Base-by-base conservation (phyloP, 2,329 filamentous ascomycete genomes). In the Aspergillus sp. region DNA sequence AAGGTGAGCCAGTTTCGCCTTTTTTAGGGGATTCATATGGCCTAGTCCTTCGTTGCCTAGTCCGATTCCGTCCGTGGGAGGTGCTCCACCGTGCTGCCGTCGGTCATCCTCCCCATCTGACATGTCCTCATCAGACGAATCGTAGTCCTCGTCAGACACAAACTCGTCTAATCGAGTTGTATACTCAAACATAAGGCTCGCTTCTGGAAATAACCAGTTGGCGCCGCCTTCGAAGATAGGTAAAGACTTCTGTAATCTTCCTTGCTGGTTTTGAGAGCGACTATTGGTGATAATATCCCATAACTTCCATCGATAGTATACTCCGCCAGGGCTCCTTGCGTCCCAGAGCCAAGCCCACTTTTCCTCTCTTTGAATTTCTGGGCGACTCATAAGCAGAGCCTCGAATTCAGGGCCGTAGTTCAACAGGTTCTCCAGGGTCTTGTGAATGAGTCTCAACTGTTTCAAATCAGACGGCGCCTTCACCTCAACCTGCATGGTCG, bases 301-400 rank as follows among this genome's bases (percentile, higher is more conserved):
- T 45, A 98, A 70, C 45, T 91, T 86, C 90, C 91, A 98, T 44
- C 95, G 87, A 73, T 98, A 98, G 84, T 93, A 99, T 15, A 96
- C 84, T 15, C 89, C 93, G 24, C 86, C 92, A 61, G 83, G 80
- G 68, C 87, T 93, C 63, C 87, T 84, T 19, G 92, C 84, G 72
- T 98, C 89, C 88, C 91, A 99, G 5, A 99, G 80, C 90, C 93
- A 99, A 0, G 92, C 90, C 87, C 93, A 98, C 64, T 89, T 92
- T 72, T 96, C 90, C 59, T 96, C 90, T 41, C 82, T 84, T 70
- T 96, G 91, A 1, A 98, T 89, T 55, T 92, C 86, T 0, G 90
- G 85, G 17, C 90, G 83, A 50, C 88, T 89, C 95, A 98, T 98
- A 6, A 99, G 82, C 2, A 96, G 80, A 5, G 93, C 92, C 74